phyloP scores from a whole-genome alignment of 164 flowering plant species.

The Warburgia ugandensis region DNA sequence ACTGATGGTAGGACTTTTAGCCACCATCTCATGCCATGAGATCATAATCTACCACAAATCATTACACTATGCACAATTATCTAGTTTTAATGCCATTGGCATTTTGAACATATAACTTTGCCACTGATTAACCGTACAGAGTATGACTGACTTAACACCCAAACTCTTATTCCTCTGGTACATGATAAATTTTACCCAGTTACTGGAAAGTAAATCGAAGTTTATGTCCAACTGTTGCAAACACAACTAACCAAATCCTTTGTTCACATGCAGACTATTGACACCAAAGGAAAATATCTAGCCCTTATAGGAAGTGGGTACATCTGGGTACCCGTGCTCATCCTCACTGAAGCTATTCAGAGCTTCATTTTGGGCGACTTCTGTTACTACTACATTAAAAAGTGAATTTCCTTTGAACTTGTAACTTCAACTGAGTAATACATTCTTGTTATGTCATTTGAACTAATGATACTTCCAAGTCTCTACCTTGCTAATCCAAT shows the following conservation, averaged over 20 bases:
- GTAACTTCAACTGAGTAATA: background rate
- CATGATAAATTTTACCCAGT: background rate
- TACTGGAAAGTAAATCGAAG: background rate
- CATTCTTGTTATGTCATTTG: background rate
- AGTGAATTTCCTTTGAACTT: constrained; percentile 28
- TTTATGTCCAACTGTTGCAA: background rate
- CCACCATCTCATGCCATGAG: too few species aligned
- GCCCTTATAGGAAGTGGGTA: constrained; percentile 37
- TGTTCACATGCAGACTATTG: constrained; percentile 43
- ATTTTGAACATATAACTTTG: background rate
- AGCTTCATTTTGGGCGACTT: constrained; percentile 84
- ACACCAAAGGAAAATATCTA: constrained; percentile 36
- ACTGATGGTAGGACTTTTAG: too few species aligned
- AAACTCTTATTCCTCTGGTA: background rate
- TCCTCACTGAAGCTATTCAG: constrained; percentile 60
- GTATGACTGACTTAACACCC: background rate
- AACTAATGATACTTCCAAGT: background rate
- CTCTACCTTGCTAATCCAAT: background rate
- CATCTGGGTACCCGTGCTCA: constrained; percentile 47
- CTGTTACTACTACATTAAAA: constrained; percentile 81
- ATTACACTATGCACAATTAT: too few species aligned
- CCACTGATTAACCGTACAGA: background rate
- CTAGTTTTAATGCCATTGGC: too few species aligned
- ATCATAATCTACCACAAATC: too few species aligned
- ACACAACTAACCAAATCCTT: background rate